Percentiles rank a stretch among this genome's conserved stretches.
phyloP scores from a whole-genome alignment of 179 eudicot genomes.

The Kewa caespitosa region DNA sequence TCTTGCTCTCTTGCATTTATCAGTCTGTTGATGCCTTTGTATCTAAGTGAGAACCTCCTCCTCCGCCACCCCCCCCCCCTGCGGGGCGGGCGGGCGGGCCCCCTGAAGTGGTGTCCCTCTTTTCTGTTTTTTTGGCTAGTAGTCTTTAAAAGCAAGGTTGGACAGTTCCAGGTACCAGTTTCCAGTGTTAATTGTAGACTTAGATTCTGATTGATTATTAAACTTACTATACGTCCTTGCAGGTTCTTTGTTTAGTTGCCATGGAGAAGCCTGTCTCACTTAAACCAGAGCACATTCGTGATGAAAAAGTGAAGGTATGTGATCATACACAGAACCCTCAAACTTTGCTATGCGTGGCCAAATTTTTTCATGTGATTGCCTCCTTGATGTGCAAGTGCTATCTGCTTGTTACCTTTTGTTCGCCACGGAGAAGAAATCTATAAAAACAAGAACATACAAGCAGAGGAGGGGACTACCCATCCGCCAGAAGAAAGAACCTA shows the following conservation, averaged over 20 bases:
- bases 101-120: too few relatives aligned
- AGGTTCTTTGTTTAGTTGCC: constrained; percentile 95
- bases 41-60: not conserved
- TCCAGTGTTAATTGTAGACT: not conserved
- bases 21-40: not conserved
- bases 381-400: too few relatives aligned
- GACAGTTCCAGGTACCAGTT: not conserved
- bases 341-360: constrained; percentile 8
- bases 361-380: too few relatives aligned
- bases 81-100: too few relatives aligned
- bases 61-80: too few relatives aligned
- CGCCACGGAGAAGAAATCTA: too few relatives aligned
- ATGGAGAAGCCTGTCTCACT: constrained; percentile 97
- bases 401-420: too few relatives aligned
- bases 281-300: constrained; percentile 92
- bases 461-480: too few relatives aligned
- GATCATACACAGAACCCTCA: not conserved
- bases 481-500: too few relatives aligned
- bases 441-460: too few relatives aligned
- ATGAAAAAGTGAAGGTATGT: constrained; percentile 94
- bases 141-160: not conserved
- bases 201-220: not conserved
- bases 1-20: not conserved
- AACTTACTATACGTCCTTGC: constrained; percentile 21
- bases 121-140: not conserved